phyloP scores from a whole-genome alignment of 2,329 filamentous ascomycete genomes.

The Nothophoma quercina region DNA sequence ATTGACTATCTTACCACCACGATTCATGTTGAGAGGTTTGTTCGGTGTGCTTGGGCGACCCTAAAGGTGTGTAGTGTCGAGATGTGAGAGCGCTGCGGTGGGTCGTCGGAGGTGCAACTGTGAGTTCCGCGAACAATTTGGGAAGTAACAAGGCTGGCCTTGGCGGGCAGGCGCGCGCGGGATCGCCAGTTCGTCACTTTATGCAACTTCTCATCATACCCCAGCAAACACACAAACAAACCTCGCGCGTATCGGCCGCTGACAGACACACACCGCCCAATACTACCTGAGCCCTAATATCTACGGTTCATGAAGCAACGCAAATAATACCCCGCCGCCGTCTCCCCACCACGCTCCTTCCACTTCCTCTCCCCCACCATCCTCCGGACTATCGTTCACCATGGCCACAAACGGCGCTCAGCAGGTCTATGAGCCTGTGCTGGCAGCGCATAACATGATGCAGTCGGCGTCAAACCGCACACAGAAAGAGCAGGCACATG shows the following conservation, averaged over 20 bases:
- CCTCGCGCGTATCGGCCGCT: slow-evolving; percentile 10
- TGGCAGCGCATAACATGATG: slow-evolving; percentile 92
- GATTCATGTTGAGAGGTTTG: slow-evolving; percentile 6
- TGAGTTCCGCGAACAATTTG: slow-evolving; percentile 37
- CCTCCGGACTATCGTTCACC: slow-evolving; percentile 35
- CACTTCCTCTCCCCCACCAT: slow-evolving; percentile 28
- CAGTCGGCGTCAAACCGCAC: slow-evolving; percentile 79
- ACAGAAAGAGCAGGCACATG: slow-evolving; percentile 87
- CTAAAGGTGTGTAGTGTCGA: slow-evolving; percentile 1
- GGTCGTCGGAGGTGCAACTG: slow-evolving; percentile 29
- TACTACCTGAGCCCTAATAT: not conserved
- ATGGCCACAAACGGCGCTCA: slow-evolving; percentile 75
- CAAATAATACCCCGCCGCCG: slow-evolving; percentile 38
- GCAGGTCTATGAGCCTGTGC: slow-evolving; percentile 81
- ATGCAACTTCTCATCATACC: slow-evolving; percentile 33
- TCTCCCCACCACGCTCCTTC: slow-evolving; percentile 28
- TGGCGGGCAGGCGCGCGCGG: slow-evolving; percentile 33
- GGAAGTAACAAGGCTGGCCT: slow-evolving; percentile 36
- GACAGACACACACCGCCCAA: slow-evolving; percentile 6
- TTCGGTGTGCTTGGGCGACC: slow-evolving; percentile 3
- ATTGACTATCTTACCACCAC: slow-evolving; percentile 9
- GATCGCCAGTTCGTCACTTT: slow-evolving; percentile 33
- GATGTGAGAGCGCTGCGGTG: slow-evolving; percentile 16
- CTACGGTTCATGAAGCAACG: slow-evolving; percentile 34
- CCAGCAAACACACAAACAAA: slow-evolving; percentile 26